phyloP scores from a whole-genome alignment of 106 monocot species.

The Cymbidium sinense region DNA sequence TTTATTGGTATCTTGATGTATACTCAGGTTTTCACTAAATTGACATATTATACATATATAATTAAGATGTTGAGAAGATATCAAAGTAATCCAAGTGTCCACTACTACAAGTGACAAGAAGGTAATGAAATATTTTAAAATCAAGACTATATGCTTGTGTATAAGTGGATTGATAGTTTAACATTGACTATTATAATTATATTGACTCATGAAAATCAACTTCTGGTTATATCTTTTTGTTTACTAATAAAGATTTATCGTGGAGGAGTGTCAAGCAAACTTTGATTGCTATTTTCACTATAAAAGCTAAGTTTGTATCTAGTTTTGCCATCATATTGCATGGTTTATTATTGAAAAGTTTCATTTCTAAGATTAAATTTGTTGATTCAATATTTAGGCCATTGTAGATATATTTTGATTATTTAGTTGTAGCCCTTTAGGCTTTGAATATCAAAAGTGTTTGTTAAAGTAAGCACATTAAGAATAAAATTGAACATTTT shows the following conservation, averaged over 20 bases:
- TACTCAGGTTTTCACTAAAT: not conserved
- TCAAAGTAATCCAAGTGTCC: not conserved
- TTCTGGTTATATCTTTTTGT: no score
- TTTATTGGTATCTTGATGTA: not conserved
- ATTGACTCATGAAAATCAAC: not conserved
- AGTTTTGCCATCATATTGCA: not conserved
- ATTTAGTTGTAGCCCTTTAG: not conserved
- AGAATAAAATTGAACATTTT: not conserved
- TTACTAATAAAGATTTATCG: no score
- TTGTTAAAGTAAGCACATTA: not conserved
- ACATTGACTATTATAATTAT: constrained; percentile 1
- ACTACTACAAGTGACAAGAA: not conserved
- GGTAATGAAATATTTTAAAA: constrained; percentile 7
- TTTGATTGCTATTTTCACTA: no score
- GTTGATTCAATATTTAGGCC: not conserved
- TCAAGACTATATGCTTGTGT: constrained; percentile 9
- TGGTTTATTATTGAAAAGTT: not conserved
- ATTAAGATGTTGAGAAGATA: not conserved
- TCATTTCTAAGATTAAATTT: not conserved
- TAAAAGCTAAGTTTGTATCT: no score
- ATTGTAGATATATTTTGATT: not conserved
- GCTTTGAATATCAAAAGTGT: not conserved
- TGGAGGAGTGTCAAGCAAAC: no score
- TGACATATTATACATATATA: not conserved
- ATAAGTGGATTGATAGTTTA: not conserved